These are phyloP conservation scores for Coemansia asiatica DNA, from an alignment of 192 early-diverging fungal genomes.

Conservation along the genomic window DNA sequence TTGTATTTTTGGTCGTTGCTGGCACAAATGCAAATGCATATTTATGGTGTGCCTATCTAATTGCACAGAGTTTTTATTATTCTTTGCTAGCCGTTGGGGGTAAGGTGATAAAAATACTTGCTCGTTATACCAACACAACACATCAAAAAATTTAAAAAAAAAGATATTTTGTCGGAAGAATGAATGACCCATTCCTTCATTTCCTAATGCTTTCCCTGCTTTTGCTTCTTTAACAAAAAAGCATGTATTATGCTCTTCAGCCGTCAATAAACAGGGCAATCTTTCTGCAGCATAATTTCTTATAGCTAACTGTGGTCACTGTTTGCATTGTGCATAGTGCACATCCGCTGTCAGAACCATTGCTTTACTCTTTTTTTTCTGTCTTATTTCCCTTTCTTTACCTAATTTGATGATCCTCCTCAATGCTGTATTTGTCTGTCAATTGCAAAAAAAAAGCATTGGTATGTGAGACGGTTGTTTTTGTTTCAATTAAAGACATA, in stretches of 20 bases:
- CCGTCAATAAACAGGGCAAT: constrained; percentile 1
- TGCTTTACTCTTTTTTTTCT: not conserved
- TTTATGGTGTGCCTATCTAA: too few relatives aligned
- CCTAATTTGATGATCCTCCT: constrained; percentile 5
- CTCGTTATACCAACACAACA: too few relatives aligned
- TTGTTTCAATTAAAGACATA: not conserved
- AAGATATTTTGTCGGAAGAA: not conserved
- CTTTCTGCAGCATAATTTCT: not conserved
- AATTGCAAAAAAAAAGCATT: not conserved
- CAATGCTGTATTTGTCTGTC: constrained; percentile 1
- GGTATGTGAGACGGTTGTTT: not conserved
- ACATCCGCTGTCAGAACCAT: constrained; percentile 1
- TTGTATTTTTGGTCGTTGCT: too few relatives aligned
- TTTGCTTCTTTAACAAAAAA: not conserved
- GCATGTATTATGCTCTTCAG: not conserved
- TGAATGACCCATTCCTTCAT: not conserved
- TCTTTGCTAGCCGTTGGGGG: too few relatives aligned
- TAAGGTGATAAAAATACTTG: too few relatives aligned
- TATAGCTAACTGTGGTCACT: not conserved
- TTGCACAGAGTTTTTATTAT: too few relatives aligned
- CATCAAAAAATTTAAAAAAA: too few relatives aligned
- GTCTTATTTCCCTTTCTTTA: not conserved
- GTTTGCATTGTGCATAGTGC: constrained; percentile 2
- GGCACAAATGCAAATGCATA: too few relatives aligned
- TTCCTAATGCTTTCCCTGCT: not conserved